Percentiles rank a stretch among this genome's conserved stretches.
These are phyloP conservation scores for Aureobasidium sp. DNA, from an alignment of 2,329 filamentous ascomycete species.

Conservation along the genomic window DNA sequence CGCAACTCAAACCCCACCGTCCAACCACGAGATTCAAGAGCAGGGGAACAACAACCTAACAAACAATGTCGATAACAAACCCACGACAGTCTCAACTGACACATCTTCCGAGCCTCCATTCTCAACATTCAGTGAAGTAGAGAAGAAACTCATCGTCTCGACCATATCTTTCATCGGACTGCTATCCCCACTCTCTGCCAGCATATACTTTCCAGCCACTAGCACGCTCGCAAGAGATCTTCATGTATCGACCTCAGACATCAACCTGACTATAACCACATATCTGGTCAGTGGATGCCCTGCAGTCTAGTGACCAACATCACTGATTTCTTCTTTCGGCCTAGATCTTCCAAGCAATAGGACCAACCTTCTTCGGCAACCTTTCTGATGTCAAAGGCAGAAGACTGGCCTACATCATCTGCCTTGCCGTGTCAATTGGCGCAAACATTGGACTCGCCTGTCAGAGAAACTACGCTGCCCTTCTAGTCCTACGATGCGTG, in stretches of 20 bases:
- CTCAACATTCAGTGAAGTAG: constrained; percentile 22
- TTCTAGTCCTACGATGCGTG: constrained; percentile 35
- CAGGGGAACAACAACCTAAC: neutral
- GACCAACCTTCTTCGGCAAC: constrained; percentile 45
- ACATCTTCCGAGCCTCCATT: constrained; percentile 23
- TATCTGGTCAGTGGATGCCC: constrained; percentile 41
- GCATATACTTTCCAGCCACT: constrained; percentile 52
- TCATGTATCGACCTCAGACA: constrained; percentile 34
- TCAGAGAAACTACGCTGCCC: constrained; percentile 32
- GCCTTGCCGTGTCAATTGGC: constrained; percentile 37
- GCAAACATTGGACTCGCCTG: constrained; percentile 37
- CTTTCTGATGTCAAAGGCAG: constrained; percentile 46
- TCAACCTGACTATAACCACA: constrained; percentile 50
- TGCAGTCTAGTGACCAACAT: constrained; percentile 19
- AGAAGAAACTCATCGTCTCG: constrained; percentile 26
- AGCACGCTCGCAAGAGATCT: constrained; percentile 44
- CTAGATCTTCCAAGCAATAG: constrained; percentile 47
- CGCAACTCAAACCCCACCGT: no score
- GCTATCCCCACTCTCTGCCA: constrained; percentile 26
- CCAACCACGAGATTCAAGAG: neutral
- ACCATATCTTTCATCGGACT: constrained; percentile 25
- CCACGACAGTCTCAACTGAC: neutral
- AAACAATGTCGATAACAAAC: neutral
- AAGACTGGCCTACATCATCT: constrained; percentile 44
- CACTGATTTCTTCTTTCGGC: neutral